Evolutionary conservation across 1,284 basidiomycete genomes (phyloP), one percentile per base, ranked within the genome.

Genomic region (Pascua sp.): DNA sequence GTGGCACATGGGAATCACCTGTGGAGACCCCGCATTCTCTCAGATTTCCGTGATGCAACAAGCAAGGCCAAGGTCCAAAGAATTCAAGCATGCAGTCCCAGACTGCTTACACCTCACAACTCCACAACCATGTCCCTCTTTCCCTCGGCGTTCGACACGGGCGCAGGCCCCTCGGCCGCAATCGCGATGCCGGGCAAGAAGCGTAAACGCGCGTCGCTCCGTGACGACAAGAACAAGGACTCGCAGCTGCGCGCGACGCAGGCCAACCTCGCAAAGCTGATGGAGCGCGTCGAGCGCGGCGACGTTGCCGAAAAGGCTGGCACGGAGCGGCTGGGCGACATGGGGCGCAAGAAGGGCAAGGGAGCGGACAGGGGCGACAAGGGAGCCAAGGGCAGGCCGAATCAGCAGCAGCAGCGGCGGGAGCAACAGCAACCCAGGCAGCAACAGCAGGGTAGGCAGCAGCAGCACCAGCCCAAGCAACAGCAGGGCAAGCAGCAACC

Each of bases 241-340:
- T 71, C 67, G 41, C 60, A 65, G 53, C 58, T 72, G 13, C 66
- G 65, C 66, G 78, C 63, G 13, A 82, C 84, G 11, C 81, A 84
- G 63, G 78, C 83, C 68, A 91, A 91, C 71, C 73, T 93, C 47
- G 88, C 91, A 68, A 91, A 86, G 72, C 79, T 94, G 47, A 82
- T 92, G 77, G 80, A 81, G 57, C 84, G 81, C 65, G 78, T 91
- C 48, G 74, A 73, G 16, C 59, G 80, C 78, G 55, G 72, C 67
- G 46, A 67, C 62, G 57, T 67, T 15, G 57, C 70, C 64, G 59
- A 61, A 48, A 66, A 64, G 59, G 54, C 24, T n/a, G 52, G 52
- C 2, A 57, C 59, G 46, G 67, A 70, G 43, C 42, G 37, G 43
- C 37, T 53, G 37, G 57, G 49, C 9, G 44, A 44, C 16, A 48